Percentiles rank a stretch among this genome's conserved stretches.
phyloP scores from a whole-genome alignment of 768 basidiomycete species.

The Ramaria rubella region DNA sequence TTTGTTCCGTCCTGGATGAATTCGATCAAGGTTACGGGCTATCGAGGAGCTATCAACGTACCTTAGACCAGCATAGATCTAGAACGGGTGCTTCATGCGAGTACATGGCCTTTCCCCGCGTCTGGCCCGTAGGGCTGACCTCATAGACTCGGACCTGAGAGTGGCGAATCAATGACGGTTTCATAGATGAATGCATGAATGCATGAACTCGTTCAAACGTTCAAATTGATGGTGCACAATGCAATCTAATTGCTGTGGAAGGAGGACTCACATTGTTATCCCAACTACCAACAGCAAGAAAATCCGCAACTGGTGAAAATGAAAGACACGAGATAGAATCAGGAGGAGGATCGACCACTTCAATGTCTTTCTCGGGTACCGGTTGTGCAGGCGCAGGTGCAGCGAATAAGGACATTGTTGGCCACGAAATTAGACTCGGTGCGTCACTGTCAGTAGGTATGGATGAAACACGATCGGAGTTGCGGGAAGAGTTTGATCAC shows the following conservation, averaged over 20 bases:
- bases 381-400: conserved; percentile 28
- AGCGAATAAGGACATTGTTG: conserved; percentile 1
- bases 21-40: conserved; percentile 1
- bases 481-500: no score
- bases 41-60: conserved; percentile 28
- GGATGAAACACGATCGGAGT: no score
- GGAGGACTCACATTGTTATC: conserved; percentile 71
- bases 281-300: conserved; percentile 91
- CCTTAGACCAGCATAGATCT: conserved; percentile 87
- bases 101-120: conserved; percentile 87
- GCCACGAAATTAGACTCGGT: no score
- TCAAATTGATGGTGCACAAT: no score
- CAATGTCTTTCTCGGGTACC: conserved; percentile 66
- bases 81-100: conserved; percentile 86
- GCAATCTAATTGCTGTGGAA: not conserved
- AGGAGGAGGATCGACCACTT: conserved; percentile 70
- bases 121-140: conserved; percentile 63
- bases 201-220: no score
- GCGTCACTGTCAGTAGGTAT: no score
- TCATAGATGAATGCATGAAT: no score
- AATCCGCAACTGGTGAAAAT: conserved; percentile 82
- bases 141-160: conserved; percentile 86
- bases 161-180: no score
- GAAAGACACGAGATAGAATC: conserved; percentile 84
- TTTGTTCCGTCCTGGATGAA: conserved; percentile 73